Base-by-base conservation (phyloP, 176 grass and related monocot genomes). In the Typha latifolia region DNA sequence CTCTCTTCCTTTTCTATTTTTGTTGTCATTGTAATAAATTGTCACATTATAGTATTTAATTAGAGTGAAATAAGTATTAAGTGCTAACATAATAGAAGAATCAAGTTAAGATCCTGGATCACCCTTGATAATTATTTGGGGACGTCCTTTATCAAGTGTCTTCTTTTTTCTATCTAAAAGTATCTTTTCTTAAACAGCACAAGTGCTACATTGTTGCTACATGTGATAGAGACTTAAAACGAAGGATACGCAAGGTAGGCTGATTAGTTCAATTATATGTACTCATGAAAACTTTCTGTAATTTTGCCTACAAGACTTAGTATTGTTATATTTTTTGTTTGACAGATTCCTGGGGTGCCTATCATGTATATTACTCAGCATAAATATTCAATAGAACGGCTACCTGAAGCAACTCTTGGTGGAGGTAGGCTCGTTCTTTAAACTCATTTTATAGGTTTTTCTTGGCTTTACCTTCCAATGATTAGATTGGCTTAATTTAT, bases 201-300 rank as follows among this genome's bases (percentile, higher is more conserved):
- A 91, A 91, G 64, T 89, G 85, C 69, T 96, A 96, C 48, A 85
- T 96, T 47, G 88, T 96, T 82, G 88, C 92, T 47, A 96, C 85
- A 20, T 96, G 88, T 18, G 85, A 89, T 80, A 84, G 85, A 89
- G 88, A 96, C 77, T 73, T 89, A 59, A 91, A 96, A 57, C 81
- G 92, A 72, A 85, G 88, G 71, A 89, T 91, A 84, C 86, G 92
- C 51, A 96, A 96, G 88, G 80, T 91, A 82, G 12, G 34, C 4
- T n/a, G 55, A 16, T 49, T 43, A 79, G n/a, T 14, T 55, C 22
- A 67, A 4, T 57, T 53, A 16, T 72, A 71, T 53, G 3, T 47
- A 5, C 22, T 34, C 31, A 3, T 47, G 19, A 51, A 66, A 67
- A 67, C 12, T 66, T 76, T 68, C 8, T 51, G 62, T 37, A 66